phyloP scores from a whole-genome alignment of 73 alveolate genomes.

The Loxodes magnus region DNA sequence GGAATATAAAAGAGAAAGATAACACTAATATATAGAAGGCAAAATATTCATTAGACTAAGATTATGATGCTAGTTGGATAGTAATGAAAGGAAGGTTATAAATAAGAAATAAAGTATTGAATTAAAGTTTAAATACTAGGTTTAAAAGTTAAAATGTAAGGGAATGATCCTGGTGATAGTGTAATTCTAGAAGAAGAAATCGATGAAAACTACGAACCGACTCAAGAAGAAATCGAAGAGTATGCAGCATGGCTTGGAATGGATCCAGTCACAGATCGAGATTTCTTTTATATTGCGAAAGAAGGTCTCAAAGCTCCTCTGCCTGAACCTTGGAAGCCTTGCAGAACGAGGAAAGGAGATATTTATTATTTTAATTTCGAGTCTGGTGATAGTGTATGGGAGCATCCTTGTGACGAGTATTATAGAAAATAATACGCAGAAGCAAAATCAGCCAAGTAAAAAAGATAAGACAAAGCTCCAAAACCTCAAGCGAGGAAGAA shows the following conservation, averaged over 20 bases:
- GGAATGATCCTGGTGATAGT: no score
- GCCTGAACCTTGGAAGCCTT: slow-evolving; percentile 51
- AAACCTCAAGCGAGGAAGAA: no score
- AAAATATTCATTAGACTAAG: no score
- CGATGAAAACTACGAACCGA: slow-evolving; percentile 71
- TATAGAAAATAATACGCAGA: slow-evolving; percentile 13
- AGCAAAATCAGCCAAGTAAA: no score
- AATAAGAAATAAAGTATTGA: no score
- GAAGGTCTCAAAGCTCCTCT: slow-evolving; percentile 44
- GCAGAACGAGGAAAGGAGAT: slow-evolving; percentile 41
- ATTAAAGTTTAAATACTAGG: no score
- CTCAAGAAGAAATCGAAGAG: slow-evolving; percentile 17
- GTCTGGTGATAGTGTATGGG: slow-evolving; percentile 23
- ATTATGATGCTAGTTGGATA: no score
- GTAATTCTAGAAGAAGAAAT: slow-evolving; percentile 61
- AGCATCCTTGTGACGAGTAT: slow-evolving; percentile 37
- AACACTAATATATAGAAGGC: no score
- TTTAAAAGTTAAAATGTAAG: no score
- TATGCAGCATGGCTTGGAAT: slow-evolving; percentile 35
- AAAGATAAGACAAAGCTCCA: no score
- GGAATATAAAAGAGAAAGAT: no score
- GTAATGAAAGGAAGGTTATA: no score
- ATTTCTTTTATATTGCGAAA: slow-evolving; percentile 40
- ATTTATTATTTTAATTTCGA: slow-evolving; percentile 24
- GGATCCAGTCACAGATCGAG: slow-evolving; percentile 16